Conservation (phyloP, 2,329 filamentous ascomycete genomes). For the Delphinella strobiligena region DNA sequence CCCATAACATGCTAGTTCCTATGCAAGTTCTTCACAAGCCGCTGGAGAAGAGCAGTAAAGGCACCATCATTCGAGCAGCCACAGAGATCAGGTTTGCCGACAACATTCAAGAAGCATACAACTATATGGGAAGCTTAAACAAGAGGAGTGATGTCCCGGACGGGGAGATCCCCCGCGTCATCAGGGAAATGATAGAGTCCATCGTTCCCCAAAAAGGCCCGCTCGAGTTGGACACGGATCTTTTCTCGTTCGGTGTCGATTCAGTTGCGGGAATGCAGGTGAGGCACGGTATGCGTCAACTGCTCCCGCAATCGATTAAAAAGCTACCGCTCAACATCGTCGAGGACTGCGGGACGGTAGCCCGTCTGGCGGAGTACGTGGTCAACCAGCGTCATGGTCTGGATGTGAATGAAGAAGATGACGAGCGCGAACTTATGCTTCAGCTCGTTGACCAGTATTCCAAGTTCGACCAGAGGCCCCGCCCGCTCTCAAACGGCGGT, state of each 20-base stretch:
- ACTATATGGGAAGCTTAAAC: constrained; percentile 8
- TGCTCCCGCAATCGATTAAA: constrained; percentile 23
- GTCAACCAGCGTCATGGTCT: constrained; percentile 26
- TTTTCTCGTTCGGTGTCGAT: constrained; percentile 49
- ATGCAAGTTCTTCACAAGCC: constrained; percentile 24
- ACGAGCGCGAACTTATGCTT: constrained; percentile 31
- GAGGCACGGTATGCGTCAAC: constrained; percentile 23
- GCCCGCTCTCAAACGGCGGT: constrained; percentile 1
- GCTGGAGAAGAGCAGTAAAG: constrained; percentile 52
- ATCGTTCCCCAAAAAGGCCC: constrained; percentile 11
- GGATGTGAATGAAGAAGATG: constrained; percentile 16
- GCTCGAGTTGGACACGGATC: constrained; percentile 31
- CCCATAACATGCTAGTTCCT: constrained; percentile 38
- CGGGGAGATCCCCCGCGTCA: constrained; percentile 17
- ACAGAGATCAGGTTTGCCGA: constrained; percentile 39
- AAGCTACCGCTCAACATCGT: constrained; percentile 45
- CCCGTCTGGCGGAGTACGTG: constrained; percentile 27
- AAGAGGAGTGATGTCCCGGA: constrained; percentile 18
- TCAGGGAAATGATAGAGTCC: constrained; percentile 20
- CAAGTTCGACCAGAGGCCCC: constrained; percentile 21
- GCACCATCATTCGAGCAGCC: constrained; percentile 41
- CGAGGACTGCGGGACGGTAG: constrained; percentile 47
- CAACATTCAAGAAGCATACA: constrained; percentile 37
- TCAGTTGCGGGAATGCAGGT: constrained; percentile 47
- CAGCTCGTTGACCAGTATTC: constrained; percentile 37